These are phyloP conservation scores for Basidioascus undulatus DNA, from an alignment of 768 basidiomycete species.

Conservation along the genomic window DNA sequence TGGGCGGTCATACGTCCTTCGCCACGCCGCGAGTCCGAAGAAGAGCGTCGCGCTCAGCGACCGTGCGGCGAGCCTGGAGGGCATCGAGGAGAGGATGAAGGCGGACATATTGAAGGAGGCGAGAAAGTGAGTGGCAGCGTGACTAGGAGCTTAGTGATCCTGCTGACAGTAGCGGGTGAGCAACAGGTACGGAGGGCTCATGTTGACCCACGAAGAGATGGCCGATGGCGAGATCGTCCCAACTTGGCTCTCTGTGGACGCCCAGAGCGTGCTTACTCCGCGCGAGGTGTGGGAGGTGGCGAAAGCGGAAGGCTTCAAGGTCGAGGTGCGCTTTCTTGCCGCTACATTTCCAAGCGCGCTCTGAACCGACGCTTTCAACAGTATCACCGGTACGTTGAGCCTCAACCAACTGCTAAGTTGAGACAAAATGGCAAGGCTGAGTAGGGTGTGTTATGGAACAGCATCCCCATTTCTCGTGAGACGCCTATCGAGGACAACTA, in stretches of 20 bases:
- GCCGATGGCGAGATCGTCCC: constrained; percentile 54
- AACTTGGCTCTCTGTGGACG: constrained; percentile 82
- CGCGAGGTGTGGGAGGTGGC: constrained; percentile 63
- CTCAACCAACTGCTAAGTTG: constrained; percentile 3
- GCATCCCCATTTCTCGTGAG: constrained; percentile 86
- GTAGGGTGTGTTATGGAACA: constrained; percentile 14
- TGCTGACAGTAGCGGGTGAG: background rate
- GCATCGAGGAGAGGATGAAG: constrained; percentile 54
- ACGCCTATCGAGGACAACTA: constrained; percentile 92
- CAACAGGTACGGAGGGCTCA: constrained; percentile 56
- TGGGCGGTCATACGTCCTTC: constrained; percentile 72
- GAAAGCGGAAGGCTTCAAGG: constrained; percentile 62
- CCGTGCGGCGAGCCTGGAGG: constrained; percentile 83
- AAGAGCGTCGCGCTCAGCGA: constrained; percentile 59
- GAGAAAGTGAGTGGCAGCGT: constrained; percentile 33
- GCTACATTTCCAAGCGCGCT: background rate
- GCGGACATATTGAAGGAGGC: constrained; percentile 76
- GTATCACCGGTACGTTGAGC: constrained; percentile 42
- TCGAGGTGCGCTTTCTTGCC: constrained; percentile 36
- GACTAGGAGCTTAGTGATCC: too few relatives aligned
- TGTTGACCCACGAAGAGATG: constrained; percentile 83
- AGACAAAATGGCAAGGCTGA: background rate
- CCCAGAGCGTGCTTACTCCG: constrained; percentile 57
- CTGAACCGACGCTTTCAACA: constrained; percentile 15
- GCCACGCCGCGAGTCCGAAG: constrained; percentile 61